Evolutionary conservation across 768 basidiomycete species (phyloP).

Genomic region (Gloeophyllum trabeum): DNA sequence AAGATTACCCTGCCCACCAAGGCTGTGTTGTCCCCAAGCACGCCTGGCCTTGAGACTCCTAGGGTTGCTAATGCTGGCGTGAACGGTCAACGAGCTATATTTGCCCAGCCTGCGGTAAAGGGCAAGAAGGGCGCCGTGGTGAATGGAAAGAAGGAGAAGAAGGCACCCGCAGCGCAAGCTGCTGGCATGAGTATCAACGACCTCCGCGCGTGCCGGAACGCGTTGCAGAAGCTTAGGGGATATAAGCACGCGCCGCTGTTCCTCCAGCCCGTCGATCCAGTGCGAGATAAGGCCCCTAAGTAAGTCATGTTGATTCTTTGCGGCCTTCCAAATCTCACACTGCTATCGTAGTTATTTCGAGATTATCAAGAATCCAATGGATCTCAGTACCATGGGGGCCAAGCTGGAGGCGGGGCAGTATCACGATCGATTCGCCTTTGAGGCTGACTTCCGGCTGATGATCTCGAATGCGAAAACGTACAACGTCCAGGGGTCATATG

Average conservation of each 20-base stretch:
- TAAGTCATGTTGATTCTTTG: conserved; percentile 23
- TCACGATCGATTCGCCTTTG: conserved; percentile 73
- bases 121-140: conserved; percentile 19
- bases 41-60: not conserved
- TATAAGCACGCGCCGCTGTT: conserved; percentile 72
- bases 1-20: conserved; percentile 18
- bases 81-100: too few relatives aligned
- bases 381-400: conserved; percentile 77
- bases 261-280: conserved; percentile 89
- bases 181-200: conserved; percentile 73
- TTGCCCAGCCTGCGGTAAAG: conserved; percentile 9
- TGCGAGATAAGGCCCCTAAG: conserved; percentile 85
- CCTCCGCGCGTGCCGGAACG: conserved; percentile 61
- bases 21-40: conserved; percentile 21
- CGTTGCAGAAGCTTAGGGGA: conserved; percentile 66
- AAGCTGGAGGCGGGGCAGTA: conserved; percentile 86
- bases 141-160: conserved; percentile 11
- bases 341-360: conserved; percentile 64
- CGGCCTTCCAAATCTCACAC: conserved; percentile 4
- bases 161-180: conserved; percentile 34
- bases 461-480: conserved; percentile 79
- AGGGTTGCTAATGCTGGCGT: not conserved
- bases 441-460: conserved; percentile 82
- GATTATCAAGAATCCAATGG: conserved; percentile 89
- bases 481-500: conserved; percentile 62